Evolutionary conservation across 129 eudicot genomes (phyloP).

Genomic region (Cynara cardunculus): DNA sequence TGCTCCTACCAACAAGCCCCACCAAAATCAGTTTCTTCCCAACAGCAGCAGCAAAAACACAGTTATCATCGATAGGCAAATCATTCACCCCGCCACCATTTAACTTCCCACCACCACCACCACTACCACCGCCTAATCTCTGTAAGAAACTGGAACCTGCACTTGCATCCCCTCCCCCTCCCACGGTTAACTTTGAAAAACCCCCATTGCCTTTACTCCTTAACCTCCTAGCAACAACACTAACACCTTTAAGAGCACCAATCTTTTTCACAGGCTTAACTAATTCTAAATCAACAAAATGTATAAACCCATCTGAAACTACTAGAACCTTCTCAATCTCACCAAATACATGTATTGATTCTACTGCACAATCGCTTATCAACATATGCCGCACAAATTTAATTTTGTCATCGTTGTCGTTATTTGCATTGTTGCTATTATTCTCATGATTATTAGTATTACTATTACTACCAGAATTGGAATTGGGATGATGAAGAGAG

Average conservation of each 20-base stretch:
- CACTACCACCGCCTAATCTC: conserved; percentile 27
- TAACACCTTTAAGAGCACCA: conserved; percentile 43
- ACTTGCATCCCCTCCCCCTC: conserved; percentile 18
- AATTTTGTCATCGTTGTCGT: conserved; percentile 3
- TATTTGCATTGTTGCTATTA: neutral
- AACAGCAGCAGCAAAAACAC: conserved; percentile 55
- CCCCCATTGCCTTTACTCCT: conserved; percentile 22
- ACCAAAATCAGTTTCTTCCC: conserved; percentile 71
- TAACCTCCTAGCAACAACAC: conserved; percentile 41
- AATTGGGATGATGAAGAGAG: conserved; percentile 33
- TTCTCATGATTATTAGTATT: neutral
- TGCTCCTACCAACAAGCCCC: conserved; percentile 46
- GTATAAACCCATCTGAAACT: conserved; percentile 50
- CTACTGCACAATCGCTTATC: conserved; percentile 34
- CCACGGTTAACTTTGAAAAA: conserved; percentile 31
- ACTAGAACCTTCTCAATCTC: conserved; percentile 41
- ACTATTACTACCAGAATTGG: neutral
- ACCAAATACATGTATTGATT: conserved; percentile 39
- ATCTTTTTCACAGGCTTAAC: conserved; percentile 46
- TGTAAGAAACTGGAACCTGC: conserved; percentile 36
- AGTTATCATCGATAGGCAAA: conserved; percentile 31
- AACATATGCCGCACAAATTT: conserved; percentile 30
- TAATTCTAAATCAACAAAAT: conserved; percentile 45
- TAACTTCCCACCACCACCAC: conserved; percentile 36
- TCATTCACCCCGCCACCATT: conserved; percentile 32